Percentiles rank a stretch among this genome's conserved stretches.
These are phyloP conservation scores for Echeveria elegans DNA, from an alignment of 164 flowering plant species.

Conservation along the genomic window DNA sequence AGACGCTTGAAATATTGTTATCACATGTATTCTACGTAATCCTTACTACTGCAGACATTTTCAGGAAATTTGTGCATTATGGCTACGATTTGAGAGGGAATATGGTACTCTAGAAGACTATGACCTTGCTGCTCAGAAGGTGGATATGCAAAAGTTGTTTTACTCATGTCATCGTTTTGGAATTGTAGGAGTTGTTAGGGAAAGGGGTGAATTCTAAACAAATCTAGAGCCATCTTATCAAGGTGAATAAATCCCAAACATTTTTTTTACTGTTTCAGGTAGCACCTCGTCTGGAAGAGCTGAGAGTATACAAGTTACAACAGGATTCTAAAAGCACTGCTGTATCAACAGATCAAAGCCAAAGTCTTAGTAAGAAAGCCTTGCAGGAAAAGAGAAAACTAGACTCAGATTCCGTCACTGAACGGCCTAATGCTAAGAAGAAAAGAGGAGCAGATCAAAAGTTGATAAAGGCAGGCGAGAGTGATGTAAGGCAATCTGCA, in stretches of 20 bases:
- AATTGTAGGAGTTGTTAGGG: neutral
- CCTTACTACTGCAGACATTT: constrained; percentile 61
- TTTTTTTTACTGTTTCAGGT: constrained; percentile 33
- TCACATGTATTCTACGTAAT: constrained; percentile 33
- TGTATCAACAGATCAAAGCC: constrained; percentile 27
- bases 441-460: constrained; percentile 31
- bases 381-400: constrained; percentile 60
- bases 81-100: constrained; percentile 94
- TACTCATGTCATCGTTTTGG: neutral
- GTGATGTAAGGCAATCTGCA: constrained; percentile 17
- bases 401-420: constrained; percentile 24
- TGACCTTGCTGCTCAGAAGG: constrained; percentile 74
- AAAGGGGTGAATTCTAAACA: neutral
- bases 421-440: constrained; percentile 51
- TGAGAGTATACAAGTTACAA: constrained; percentile 47
- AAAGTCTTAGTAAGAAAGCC: constrained; percentile 23
- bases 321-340: constrained; percentile 43
- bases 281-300: constrained; percentile 75
- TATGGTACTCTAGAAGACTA: constrained; percentile 72
- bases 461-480: constrained; percentile 16
- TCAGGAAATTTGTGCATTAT: constrained; percentile 91
- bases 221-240: neutral
- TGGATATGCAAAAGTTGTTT: constrained; percentile 14
- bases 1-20: constrained; percentile 13
- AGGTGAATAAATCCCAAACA: neutral